Evolutionary conservation across 257 asterid genomes (phyloP).

Genomic region (Gentiana straminea): DNA sequence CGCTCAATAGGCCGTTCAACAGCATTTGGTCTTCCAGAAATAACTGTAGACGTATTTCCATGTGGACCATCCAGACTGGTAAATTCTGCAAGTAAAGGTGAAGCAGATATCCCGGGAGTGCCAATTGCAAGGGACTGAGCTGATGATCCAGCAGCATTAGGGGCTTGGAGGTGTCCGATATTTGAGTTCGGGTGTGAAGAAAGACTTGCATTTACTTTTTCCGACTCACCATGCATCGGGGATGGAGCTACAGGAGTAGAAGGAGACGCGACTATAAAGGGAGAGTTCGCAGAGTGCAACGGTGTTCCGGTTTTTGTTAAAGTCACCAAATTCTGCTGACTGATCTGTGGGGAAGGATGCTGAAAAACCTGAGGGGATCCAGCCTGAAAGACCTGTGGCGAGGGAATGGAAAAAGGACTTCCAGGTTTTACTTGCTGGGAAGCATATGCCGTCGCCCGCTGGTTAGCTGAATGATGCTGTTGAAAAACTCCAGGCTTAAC

Average conservation of each 20-base stretch:
- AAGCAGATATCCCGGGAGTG: constrained; percentile 96
- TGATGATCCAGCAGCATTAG: constrained; percentile 44
- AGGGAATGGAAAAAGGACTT: constrained; percentile 29
- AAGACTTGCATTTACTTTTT: constrained; percentile 52
- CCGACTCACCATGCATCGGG: constrained; percentile 83
- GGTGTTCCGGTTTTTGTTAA: constrained; percentile 75
- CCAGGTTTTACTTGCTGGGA: constrained; percentile 66
- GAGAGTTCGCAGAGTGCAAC: constrained; percentile 71
- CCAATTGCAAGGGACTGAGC: constrained; percentile 88
- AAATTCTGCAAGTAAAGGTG: constrained; percentile 88
- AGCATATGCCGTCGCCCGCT: constrained; percentile 47
- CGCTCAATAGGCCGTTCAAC: constrained; percentile 82
- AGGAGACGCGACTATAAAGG: constrained; percentile 79
- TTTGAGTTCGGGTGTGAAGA: constrained; percentile 51
- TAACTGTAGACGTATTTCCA: constrained; percentile 49
- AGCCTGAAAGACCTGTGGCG: constrained; percentile 71
- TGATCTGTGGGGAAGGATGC: constrained; percentile 83
- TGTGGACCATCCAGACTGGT: constrained; percentile 72
- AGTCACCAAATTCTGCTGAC: constrained; percentile 50
- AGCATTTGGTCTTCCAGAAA: constrained; percentile 44
- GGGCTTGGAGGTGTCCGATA: constrained; percentile 36
- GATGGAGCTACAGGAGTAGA: constrained; percentile 91
- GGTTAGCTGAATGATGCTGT: constrained; percentile 52
- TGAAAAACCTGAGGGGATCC: constrained; percentile 70
- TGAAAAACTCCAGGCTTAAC: constrained; percentile 62